Conservation (phyloP, 1,284 basidiomycete species). For the Phenoliferia sp. region DNA sequence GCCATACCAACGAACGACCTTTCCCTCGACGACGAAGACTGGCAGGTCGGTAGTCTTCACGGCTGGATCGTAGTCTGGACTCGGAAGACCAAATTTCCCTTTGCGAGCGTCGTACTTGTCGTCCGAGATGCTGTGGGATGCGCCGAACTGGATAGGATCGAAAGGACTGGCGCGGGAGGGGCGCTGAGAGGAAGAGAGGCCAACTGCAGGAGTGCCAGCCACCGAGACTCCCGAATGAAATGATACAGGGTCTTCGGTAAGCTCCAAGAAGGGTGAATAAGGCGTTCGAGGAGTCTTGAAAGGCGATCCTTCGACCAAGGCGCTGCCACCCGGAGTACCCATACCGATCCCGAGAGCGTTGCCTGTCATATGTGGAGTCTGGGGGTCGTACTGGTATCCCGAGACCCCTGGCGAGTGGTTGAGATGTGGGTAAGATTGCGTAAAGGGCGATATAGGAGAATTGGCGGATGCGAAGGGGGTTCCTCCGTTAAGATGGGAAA, state of each 20-base stretch:
- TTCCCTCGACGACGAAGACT: background rate
- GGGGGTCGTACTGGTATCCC: slow-evolving; percentile 1
- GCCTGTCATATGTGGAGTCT: background rate
- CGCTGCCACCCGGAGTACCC: slow-evolving; percentile 1
- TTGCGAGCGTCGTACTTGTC: slow-evolving; percentile 57
- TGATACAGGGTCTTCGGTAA: slow-evolving; percentile 9
- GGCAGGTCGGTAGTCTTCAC: slow-evolving; percentile 2
- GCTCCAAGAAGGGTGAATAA: slow-evolving; percentile 25
- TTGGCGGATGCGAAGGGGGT: slow-evolving; percentile 5
- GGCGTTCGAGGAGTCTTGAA: slow-evolving; percentile 20
- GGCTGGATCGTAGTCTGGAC: slow-evolving; percentile 43
- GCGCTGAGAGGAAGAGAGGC: background rate
- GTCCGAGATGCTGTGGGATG: slow-evolving; percentile 56
- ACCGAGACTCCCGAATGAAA: background rate
- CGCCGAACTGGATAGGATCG: slow-evolving; percentile 64
- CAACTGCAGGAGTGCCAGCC: background rate
- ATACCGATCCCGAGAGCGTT: slow-evolving; percentile 13
- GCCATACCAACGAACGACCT: slow-evolving; percentile 14
- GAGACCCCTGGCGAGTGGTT: background rate
- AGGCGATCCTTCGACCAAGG: background rate
- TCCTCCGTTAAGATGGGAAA: slow-evolving; percentile 14
- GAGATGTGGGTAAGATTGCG: slow-evolving; percentile 1
- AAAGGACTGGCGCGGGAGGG: slow-evolving; percentile 42
- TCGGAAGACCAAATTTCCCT: slow-evolving; percentile 68
- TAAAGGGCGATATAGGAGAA: slow-evolving; percentile 13